phyloP scores from a whole-genome alignment of 495 filamentous ascomycete species.

The Penicillium silybi region DNA sequence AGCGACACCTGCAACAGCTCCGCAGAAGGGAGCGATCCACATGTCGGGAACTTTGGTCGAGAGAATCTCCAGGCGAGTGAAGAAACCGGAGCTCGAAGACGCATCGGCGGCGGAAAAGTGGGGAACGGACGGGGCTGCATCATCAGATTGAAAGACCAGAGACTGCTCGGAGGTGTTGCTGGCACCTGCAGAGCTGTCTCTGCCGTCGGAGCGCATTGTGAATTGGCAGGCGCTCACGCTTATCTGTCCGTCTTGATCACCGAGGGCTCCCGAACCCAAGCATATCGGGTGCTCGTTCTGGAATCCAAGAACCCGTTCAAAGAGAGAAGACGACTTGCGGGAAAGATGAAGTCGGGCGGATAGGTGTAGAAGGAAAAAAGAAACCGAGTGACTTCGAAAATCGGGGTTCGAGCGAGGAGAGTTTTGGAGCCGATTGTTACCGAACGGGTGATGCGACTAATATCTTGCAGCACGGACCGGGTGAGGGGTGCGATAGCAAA shows the following conservation, averaged over 20 bases:
- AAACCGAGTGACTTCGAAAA: not conserved
- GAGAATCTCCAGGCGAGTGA: conserved; percentile 54
- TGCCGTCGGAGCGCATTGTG: conserved; percentile 39
- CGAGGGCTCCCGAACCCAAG: conserved; percentile 45
- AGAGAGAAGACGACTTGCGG: conserved; percentile 7
- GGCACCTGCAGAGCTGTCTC: conserved; percentile 29
- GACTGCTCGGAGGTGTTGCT: conserved; percentile 27
- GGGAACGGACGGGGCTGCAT: conserved; percentile 15
- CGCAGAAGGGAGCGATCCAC: conserved; percentile 65
- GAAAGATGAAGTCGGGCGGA: not conserved
- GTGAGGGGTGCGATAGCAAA: conserved; percentile 22
- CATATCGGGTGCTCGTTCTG: conserved; percentile 48
- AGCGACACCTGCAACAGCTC: conserved; percentile 82
- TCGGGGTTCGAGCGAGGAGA: conserved; percentile 9
- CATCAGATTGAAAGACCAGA: conserved; percentile 19
- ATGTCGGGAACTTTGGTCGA: conserved; percentile 48
- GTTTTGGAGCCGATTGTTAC: conserved; percentile 30
- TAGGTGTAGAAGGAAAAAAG: not conserved
- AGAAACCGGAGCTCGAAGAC: conserved; percentile 28
- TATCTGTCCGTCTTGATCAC: conserved; percentile 39
- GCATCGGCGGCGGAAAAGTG: conserved; percentile 15
- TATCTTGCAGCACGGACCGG: conserved; percentile 34
- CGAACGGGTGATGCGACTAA: conserved; percentile 28
- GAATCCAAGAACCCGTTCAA: conserved; percentile 33
- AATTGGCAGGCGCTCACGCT: conserved; percentile 35